These are phyloP conservation scores for Phytophthora uliginosa DNA, from an alignment of 352 stramenopile genomes.

Conservation along the genomic window DNA sequence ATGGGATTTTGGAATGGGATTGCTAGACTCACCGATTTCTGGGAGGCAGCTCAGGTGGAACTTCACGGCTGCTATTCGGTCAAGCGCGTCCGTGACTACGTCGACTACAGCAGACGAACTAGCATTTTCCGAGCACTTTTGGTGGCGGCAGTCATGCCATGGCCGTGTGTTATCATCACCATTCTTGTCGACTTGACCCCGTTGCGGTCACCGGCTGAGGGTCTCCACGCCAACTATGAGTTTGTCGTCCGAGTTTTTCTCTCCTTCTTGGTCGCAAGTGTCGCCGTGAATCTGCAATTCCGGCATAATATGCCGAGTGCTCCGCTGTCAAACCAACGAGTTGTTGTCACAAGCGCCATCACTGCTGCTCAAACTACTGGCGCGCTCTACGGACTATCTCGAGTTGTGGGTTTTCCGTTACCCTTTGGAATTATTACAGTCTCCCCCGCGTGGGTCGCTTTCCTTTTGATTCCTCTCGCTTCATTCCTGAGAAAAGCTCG, in stretches of 20 bases:
- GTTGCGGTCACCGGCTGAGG: slow-evolving; percentile 12
- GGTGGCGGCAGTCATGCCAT: slow-evolving; percentile 16
- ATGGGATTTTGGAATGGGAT: slow-evolving; percentile 3
- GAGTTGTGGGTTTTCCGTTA: slow-evolving; percentile 41
- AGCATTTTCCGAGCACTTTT: slow-evolving; percentile 4
- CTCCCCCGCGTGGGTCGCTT: background rate
- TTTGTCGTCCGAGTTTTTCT: slow-evolving; percentile 31
- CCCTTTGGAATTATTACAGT: slow-evolving; percentile 37
- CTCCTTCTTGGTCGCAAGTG: slow-evolving; percentile 26
- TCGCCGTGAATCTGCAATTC: slow-evolving; percentile 30
- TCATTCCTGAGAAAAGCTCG: slow-evolving; percentile 11
- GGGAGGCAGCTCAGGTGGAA: slow-evolving; percentile 23
- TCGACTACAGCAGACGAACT: slow-evolving; percentile 5
- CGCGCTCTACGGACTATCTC: slow-evolving; percentile 20
- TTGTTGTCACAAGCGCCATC: slow-evolving; percentile 8
- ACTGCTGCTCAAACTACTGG: background rate
- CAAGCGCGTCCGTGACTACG: slow-evolving; percentile 17
- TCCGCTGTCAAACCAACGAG: background rate
- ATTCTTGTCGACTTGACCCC: slow-evolving; percentile 28
- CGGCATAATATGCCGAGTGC: slow-evolving; percentile 27
- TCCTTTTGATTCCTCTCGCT: background rate
- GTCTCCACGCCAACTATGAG: slow-evolving; percentile 15
- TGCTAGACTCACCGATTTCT: slow-evolving; percentile 3
- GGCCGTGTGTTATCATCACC: slow-evolving; percentile 33
- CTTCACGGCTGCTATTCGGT: slow-evolving; percentile 30